Evolutionary conservation across 768 basidiomycete genomes (phyloP).

Genomic region (Naganishia friedmannii): DNA sequence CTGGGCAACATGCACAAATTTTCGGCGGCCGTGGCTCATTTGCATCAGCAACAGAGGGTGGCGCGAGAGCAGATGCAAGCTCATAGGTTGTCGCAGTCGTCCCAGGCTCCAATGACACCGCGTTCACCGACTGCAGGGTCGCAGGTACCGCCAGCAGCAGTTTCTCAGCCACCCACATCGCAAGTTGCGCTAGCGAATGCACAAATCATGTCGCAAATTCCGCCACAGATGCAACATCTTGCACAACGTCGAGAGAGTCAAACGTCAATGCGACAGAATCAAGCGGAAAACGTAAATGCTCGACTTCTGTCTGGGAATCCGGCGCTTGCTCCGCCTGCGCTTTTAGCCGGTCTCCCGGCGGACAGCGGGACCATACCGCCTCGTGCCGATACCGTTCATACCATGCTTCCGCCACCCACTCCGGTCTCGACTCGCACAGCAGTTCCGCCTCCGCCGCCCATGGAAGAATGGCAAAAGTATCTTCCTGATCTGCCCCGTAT

Average conservation of each 20-base stretch:
- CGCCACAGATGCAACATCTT: not conserved
- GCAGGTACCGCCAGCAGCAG: not conserved
- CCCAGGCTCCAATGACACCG: conserved; percentile 5
- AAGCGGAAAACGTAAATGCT: not conserved
- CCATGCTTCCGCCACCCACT: conserved; percentile 8
- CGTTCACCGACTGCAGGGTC: not conserved
- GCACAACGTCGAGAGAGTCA: not conserved
- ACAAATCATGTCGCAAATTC: not conserved
- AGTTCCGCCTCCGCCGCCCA: conserved; percentile 29
- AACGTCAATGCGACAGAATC: not conserved
- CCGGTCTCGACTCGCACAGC: conserved; percentile 11
- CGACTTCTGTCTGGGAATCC: not conserved
- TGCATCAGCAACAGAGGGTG: conserved; percentile 25
- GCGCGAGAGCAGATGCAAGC: not conserved
- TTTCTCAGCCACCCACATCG: not conserved
- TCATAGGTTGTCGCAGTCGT: conserved; percentile 7
- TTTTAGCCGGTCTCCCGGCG: not conserved
- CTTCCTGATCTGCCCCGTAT: conserved; percentile 62
- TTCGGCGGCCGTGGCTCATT: conserved; percentile 6
- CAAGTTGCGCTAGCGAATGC: not conserved
- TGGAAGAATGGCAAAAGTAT: conserved; percentile 44
- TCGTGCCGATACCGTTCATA: not conserved
- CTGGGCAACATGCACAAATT: conserved; percentile 42
- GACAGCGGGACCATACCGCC: conserved; percentile 18
- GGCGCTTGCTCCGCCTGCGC: not conserved